Evolutionary conservation across 208 protist genomes (phyloP).

Genomic region (Acanthamoeba triangularis): DNA sequence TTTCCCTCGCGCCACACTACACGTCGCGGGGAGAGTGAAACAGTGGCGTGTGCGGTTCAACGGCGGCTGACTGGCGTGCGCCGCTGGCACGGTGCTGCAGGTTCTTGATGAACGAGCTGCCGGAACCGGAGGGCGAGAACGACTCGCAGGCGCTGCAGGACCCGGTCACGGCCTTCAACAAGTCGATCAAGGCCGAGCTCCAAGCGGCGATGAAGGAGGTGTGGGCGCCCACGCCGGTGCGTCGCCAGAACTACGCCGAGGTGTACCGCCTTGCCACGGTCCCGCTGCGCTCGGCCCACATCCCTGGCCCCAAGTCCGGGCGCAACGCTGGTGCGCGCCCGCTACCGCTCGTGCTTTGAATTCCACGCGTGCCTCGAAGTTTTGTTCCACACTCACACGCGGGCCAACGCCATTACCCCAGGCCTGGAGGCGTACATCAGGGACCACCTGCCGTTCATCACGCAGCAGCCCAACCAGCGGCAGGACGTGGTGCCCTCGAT

Average conservation of each 20-base stretch:
- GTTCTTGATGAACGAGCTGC: conserved; percentile 78
- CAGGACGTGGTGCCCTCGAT: conserved; percentile 80
- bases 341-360: too few relatives aligned
- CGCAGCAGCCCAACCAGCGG: conserved; percentile 38
- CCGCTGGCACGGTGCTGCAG: neutral
- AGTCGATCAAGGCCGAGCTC: conserved; percentile 43
- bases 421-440: conserved; percentile 73
- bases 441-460: conserved; percentile 59
- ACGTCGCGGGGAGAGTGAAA: neutral
- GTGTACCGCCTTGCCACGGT: conserved; percentile 35
- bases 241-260: conserved; percentile 46
- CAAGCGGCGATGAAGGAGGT: conserved; percentile 46
- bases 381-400: too few relatives aligned
- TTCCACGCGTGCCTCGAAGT: too few relatives aligned
- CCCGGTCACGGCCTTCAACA: conserved; percentile 24
- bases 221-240: conserved; percentile 27
- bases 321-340: conserved; percentile 1
- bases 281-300: neutral
- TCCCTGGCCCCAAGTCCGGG: conserved; percentile 6
- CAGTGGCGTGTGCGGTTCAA: neutral
- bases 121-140: conserved; percentile 43
- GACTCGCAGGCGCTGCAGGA: conserved; percentile 45
- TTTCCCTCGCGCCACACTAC: neutral
- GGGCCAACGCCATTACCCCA: neutral
- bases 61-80: too few relatives aligned